Evolutionary conservation across 2,329 filamentous ascomycete species (phyloP).

Genomic region (Elsinoe arachidis): DNA sequence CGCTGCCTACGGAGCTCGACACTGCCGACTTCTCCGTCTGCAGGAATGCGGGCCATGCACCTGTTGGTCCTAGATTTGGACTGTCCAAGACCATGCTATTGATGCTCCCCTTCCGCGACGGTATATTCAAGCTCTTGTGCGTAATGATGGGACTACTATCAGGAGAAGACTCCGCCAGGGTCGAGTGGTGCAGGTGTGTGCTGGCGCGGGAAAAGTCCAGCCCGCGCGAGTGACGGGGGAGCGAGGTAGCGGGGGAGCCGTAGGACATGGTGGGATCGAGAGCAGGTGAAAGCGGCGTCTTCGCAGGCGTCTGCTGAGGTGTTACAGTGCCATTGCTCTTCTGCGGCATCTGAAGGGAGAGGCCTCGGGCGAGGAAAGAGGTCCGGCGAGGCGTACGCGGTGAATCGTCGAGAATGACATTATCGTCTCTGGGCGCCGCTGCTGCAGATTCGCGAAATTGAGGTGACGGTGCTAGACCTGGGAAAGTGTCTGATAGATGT

Average conservation of each 20-base stretch:
- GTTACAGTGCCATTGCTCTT: constrained; percentile 41
- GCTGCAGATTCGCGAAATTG: constrained; percentile 34
- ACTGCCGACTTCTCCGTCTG: constrained; percentile 58
- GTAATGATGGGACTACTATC: constrained; percentile 83
- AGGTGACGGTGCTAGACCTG: constrained; percentile 35
- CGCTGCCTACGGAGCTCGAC: constrained; percentile 74
- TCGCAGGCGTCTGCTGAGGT: constrained; percentile 36
- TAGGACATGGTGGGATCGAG: constrained; percentile 78
- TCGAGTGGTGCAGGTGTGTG: constrained; percentile 92
- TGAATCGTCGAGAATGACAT: constrained; percentile 29
- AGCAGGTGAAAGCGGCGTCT: constrained; percentile 71
- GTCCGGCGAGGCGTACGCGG: constrained; percentile 60
- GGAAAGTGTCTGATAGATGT: constrained; percentile 2
- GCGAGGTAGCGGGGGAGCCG: constrained; percentile 75
- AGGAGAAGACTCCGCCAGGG: constrained; percentile 78
- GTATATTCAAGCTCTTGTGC: constrained; percentile 55
- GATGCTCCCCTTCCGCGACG: constrained; percentile 40
- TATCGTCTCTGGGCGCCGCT: constrained; percentile 35
- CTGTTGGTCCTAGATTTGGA: constrained; percentile 46
- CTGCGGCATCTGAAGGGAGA: constrained; percentile 63
- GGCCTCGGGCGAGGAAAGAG: constrained; percentile 52
- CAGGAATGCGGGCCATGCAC: constrained; percentile 18
- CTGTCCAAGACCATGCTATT: constrained; percentile 48
- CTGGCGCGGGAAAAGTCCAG: constrained; percentile 89
- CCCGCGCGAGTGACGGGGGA: constrained; percentile 80